Evolutionary conservation across 768 basidiomycete species (phyloP), one percentile per base, ranked within the genome.

Genomic region (Tephrocybe sp.): DNA sequence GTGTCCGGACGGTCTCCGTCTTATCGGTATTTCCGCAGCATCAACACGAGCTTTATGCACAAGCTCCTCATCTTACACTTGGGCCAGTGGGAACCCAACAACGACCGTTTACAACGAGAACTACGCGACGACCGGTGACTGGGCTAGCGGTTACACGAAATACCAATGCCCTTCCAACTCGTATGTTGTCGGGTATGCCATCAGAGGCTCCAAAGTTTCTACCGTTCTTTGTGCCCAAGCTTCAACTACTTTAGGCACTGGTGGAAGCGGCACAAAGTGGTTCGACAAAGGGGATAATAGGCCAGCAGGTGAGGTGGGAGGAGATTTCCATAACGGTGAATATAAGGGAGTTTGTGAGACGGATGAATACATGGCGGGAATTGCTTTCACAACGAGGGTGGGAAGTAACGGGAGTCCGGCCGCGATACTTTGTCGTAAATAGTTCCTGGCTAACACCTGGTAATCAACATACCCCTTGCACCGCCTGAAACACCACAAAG

Each of bases 131-230:
- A 47, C 30, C 10, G 48, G 45, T 24, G 55, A 56, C 23, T 56
- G 55, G 55, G 55, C 55, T 18, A 38, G 47, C 3, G 55, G 55
- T 6, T 56, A 49, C 23, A 56, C 55, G 1, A 56, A 56, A 44
- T 56, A 49, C 13, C 55, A 56, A 39, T 56, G 55, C 36, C 55
- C 55, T 39, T 10, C 51, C 13, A 33, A 49, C 31, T 49, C 47
- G 2, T 56, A 56, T 34, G 36, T 47, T 13, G 51, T 56, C 12
- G 51, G 51, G 30, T 56, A 56, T 30, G 47, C 55, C 9, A 56
- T 56, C 45, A 45, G 55, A 37, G 45, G 40, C 23, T 42, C 38
- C 21, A 47, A 42, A 12, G 42, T 56, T 11, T 56, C 55, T 38
- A 47, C 55, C 11, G 41, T 56, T 11, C 18, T 52, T 3, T 56